Evolutionary conservation across 2,329 filamentous ascomycete genomes (phyloP).

Genomic region (Pyrenochaeta sp.): DNA sequence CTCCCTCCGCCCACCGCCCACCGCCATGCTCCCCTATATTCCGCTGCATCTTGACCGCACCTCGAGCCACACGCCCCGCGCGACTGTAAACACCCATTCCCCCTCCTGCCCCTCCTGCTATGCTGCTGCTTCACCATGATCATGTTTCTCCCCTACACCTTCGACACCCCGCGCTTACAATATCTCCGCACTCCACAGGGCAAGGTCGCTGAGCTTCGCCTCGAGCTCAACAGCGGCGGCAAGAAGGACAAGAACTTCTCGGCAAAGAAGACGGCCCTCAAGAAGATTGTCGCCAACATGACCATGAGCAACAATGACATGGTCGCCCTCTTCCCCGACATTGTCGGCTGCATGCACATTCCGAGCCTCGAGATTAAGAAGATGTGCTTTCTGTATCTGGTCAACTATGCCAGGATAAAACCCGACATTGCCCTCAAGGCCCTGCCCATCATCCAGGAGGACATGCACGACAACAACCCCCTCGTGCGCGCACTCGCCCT

Average conservation of each 20-base stretch:
- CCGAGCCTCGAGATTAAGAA: conserved; percentile 98
- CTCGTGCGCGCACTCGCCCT: conserved; percentile 90
- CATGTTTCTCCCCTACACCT: conserved; percentile 51
- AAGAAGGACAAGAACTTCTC: conserved; percentile 98
- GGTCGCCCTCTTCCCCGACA: conserved; percentile 94
- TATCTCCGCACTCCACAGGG: conserved; percentile 70
- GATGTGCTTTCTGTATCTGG: conserved; percentile 98
- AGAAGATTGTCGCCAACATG: conserved; percentile 99
- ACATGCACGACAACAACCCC: conserved; percentile 93
- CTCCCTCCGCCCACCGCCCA: conserved; percentile 12
- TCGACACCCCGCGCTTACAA: conserved; percentile 59
- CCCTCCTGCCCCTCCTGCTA: conserved; percentile 3
- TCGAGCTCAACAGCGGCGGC: conserved; percentile 89
- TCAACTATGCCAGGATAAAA: conserved; percentile 95
- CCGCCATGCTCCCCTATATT: conserved; percentile 10
- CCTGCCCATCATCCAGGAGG: conserved; percentile 85
- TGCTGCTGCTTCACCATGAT: conserved; percentile 22
- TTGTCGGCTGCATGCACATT: conserved; percentile 94
- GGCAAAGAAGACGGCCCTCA: conserved; percentile 95
- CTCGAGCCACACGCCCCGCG: not conserved
- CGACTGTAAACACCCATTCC: conserved; percentile 5
- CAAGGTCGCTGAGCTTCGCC: conserved; percentile 96
- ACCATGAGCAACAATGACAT: conserved; percentile 99
- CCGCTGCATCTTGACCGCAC: conserved; percentile 7
- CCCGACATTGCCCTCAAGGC: conserved; percentile 94